Evolutionary conservation across 495 filamentous ascomycete species (phyloP), one percentile per base, ranked within the genome.

Genomic region (Parathielavia appendiculata): DNA sequence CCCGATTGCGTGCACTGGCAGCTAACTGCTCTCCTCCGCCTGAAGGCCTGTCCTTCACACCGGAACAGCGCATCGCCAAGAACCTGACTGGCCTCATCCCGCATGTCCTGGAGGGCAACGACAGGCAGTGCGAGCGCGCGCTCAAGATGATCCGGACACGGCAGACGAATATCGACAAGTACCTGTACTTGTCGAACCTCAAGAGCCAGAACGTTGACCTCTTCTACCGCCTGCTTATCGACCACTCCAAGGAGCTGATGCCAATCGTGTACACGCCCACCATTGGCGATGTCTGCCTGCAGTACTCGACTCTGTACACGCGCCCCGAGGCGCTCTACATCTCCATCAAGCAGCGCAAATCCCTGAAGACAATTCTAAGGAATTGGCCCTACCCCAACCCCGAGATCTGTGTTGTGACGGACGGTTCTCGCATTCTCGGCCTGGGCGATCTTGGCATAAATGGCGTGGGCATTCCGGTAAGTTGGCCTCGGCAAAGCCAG

Each of bases 201-300:
- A 89, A 92, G 75, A 86, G 84, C 67, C 86, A 89, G 63, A 96
- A 97, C 73, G 82, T 87, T 36, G 90, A 97, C 72, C 81, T 98
- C 49, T 98, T 97, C 79, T 98, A 96, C 80, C 83, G 93, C 62
- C 78, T 98, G 63, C 80, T 97, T 61, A 89, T 91, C 59, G 86
- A 92, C 71, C 87, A 97, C 75, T 83, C 96, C 63, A 87, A 88
- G 75, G 88, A 92, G 68, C 74, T 97, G 63, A 96, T 95, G 63
- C 93, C 93, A 45, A 76, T 97, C 57, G 95, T 98, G 66, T 98
- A 98, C 75, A 98, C 93, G 17, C 93, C 93, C 6, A 93, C 91
- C 62, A 95, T 98, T 64, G 93, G 93, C 62, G 92, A 98, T 69
- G 93, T 95, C 34, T 98, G 93, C 75, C 75, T 95, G 63, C 84